Conservation (phyloP, 257 asterid genomes). For the Ocimum tenuiflorum region DNA sequence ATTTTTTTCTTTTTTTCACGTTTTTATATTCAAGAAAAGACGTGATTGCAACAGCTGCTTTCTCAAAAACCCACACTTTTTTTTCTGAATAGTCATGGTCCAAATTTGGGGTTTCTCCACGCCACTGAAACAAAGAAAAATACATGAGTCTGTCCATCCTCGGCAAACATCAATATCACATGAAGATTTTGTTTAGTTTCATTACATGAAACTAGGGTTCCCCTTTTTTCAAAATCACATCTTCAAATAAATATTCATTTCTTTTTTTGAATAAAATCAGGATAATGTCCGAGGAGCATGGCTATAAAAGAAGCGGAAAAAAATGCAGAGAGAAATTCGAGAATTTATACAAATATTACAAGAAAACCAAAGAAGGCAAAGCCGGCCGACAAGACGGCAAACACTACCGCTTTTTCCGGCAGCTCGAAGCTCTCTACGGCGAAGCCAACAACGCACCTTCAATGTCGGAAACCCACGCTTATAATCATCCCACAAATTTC, state of each 20-base stretch:
- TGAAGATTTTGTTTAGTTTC: conserved; percentile 17
- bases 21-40: conserved; percentile 16
- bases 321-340: conserved; percentile 98
- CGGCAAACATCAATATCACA: conserved; percentile 40
- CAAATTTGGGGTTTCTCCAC: conserved; percentile 27
- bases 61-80: neutral
- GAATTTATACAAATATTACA: conserved; percentile 91
- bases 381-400: conserved; percentile 97
- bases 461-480: conserved; percentile 29
- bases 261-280: conserved; percentile 27
- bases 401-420: conserved; percentile 86
- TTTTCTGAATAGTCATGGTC: conserved; percentile 16
- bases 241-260: neutral
- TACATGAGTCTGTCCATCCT: conserved; percentile 32
- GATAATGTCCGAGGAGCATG: conserved; percentile 88
- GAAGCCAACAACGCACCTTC: conserved; percentile 38
- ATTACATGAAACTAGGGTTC: conserved; percentile 61
- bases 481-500: conserved; percentile 20
- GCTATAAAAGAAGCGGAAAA: conserved; percentile 87
- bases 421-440: conserved; percentile 94
- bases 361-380: conserved; percentile 89
- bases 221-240: neutral
- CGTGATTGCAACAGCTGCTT: conserved; percentile 6
- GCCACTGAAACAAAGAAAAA: conserved; percentile 26
- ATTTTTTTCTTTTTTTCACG: neutral